Percentiles rank a stretch among this genome's conserved stretches.
Evolutionary conservation across 768 basidiomycete species (phyloP).

Genomic region (Hysterangium stoloniferum): DNA sequence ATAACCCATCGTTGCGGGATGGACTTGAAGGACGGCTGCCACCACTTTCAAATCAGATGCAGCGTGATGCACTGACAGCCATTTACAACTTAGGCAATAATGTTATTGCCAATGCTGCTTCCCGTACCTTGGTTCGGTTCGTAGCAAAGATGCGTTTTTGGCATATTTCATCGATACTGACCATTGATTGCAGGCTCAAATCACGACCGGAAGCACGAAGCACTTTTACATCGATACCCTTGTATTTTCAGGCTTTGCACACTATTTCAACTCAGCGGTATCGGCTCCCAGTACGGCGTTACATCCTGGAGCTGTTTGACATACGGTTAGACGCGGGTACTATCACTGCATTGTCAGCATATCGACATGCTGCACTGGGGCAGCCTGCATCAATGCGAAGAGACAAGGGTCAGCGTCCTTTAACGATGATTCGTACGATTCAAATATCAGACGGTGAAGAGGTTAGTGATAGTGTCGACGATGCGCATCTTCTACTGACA

Average conservation of each 20-base stretch:
- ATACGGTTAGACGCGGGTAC: conserved; percentile 63
- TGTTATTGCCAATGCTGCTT: conserved; percentile 91
- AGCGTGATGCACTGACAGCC: conserved; percentile 79
- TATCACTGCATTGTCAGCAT: conserved; percentile 46
- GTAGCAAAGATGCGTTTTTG: conserved; percentile 16
- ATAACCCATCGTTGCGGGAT: conserved; percentile 22
- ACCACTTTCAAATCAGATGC: conserved; percentile 58
- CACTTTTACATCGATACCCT: conserved; percentile 68
- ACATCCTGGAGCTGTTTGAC: conserved; percentile 89
- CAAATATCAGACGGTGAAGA: conserved; percentile 12
- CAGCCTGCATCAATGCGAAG: conserved; percentile 24
- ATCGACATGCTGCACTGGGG: conserved; percentile 40
- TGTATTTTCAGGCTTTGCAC: conserved; percentile 81
- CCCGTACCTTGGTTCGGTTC: conserved; percentile 79
- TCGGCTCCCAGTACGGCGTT: conserved; percentile 85
- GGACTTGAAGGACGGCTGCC: conserved; percentile 38
- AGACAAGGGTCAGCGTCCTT: conserved; percentile 6
- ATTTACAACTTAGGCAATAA: conserved; percentile 94
- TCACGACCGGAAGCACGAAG: conserved; percentile 63
- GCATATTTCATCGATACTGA: conserved; percentile 2
- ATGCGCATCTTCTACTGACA: background rate
- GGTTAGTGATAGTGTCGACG: background rate
- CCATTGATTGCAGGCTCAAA: conserved; percentile 54
- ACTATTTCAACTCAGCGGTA: conserved; percentile 86
- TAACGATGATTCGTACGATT: conserved; percentile 10